Evolutionary conservation across 805 yeast genomes (phyloP).

Genomic region (Hanseniaspora meyeri): DNA sequence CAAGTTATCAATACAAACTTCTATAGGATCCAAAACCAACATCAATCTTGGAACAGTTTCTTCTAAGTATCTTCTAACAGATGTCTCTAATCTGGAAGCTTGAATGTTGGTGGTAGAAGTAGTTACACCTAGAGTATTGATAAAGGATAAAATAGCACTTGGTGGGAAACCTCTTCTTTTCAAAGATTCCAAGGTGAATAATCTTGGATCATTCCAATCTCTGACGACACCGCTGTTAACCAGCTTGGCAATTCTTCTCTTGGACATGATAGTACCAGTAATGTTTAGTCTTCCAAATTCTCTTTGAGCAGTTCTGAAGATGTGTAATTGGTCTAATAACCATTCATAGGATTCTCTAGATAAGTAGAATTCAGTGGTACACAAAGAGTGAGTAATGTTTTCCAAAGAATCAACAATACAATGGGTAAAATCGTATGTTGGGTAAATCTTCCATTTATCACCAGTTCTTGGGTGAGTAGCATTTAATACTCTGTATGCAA

Average conservation of each 20-base stretch:
- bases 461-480: constrained; percentile 96
- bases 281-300: constrained; percentile 94
- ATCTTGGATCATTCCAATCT: constrained; percentile 97
- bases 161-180: constrained; percentile 98
- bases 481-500: constrained; percentile 87
- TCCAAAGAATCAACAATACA: constrained; percentile 97
- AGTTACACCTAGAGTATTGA: constrained; percentile 92
- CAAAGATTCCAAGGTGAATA: constrained; percentile 86
- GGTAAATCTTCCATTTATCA: constrained; percentile 92
- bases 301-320: constrained; percentile 96
- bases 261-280: constrained; percentile 87
- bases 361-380: constrained; percentile 88
- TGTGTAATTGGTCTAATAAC: constrained; percentile 91
- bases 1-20: constrained; percentile 69
- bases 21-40: constrained; percentile 82
- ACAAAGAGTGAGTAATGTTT: constrained; percentile 87
- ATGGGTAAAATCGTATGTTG: constrained; percentile 97
- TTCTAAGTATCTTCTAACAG: constrained; percentile 79
- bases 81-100: constrained; percentile 73
- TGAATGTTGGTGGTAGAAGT: constrained; percentile 88
- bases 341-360: constrained; percentile 95
- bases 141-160: constrained; percentile 85
- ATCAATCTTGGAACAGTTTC: constrained; percentile 86
- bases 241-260: constrained; percentile 88
- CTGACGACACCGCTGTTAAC: constrained; percentile 73